Evolutionary conservation across 2,329 filamentous ascomycete species (phyloP).

Genomic region (Spiromastix sp.): DNA sequence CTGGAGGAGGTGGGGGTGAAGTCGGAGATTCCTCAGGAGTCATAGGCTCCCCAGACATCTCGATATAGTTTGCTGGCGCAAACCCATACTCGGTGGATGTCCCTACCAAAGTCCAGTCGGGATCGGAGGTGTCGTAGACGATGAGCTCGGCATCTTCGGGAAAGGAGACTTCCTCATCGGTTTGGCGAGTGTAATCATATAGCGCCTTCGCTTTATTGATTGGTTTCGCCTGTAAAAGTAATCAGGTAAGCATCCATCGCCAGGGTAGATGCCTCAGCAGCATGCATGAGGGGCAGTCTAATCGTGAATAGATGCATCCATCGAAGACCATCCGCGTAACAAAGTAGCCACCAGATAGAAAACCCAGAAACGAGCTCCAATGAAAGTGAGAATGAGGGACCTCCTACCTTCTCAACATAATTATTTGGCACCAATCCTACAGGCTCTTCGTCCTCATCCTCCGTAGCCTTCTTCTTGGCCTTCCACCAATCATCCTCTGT

Average conservation of each 20-base stretch:
- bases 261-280: no score
- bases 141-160: slow-evolving; percentile 73
- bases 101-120: slow-evolving; percentile 93
- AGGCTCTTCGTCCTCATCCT: slow-evolving; percentile 81
- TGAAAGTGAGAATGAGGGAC: no score
- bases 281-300: no score
- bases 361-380: background rate
- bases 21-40: slow-evolving; percentile 38
- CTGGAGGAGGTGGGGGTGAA: slow-evolving; percentile 26
- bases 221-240: slow-evolving; percentile 50
- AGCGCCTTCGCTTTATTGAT: slow-evolving; percentile 70
- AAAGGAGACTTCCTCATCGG: slow-evolving; percentile 95
- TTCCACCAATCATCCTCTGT: slow-evolving; percentile 85
- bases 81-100: slow-evolving; percentile 81
- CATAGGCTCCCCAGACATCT: slow-evolving; percentile 42
- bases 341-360: background rate
- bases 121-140: slow-evolving; percentile 83
- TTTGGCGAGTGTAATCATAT: slow-evolving; percentile 96
- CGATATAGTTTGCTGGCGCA: slow-evolving; percentile 92
- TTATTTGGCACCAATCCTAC: slow-evolving; percentile 86
- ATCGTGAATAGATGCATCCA: background rate
- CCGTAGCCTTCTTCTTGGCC: slow-evolving; percentile 78
- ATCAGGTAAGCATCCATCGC: no score
- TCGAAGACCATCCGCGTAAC: background rate
- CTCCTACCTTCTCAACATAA: slow-evolving; percentile 87